Conservation (phyloP, 352 stramenopile genomes). For the Phytophthora foliorum region DNA sequence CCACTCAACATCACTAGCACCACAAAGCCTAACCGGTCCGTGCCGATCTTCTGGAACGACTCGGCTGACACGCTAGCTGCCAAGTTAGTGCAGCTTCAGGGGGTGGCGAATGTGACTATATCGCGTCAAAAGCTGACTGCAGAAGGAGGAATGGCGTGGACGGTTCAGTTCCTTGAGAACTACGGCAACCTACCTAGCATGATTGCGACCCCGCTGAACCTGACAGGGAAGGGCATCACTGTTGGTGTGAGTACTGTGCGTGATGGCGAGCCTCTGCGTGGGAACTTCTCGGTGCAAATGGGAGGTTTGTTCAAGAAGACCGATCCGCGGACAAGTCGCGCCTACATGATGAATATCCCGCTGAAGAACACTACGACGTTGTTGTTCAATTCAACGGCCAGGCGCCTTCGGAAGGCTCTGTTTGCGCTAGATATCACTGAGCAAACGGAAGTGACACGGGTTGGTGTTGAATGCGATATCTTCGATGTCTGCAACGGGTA, state of each 20-base stretch:
- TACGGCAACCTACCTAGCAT: slow-evolving; percentile 62
- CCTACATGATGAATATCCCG: slow-evolving; percentile 53
- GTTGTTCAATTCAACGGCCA: slow-evolving; percentile 48
- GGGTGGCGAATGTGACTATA: slow-evolving; percentile 63
- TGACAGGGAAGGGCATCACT: slow-evolving; percentile 55
- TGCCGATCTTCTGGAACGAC: slow-evolving; percentile 66
- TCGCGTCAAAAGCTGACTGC: slow-evolving; percentile 44
- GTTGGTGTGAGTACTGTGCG: slow-evolving; percentile 48
- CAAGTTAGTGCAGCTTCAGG: slow-evolving; percentile 56
- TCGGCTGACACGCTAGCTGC: slow-evolving; percentile 30
- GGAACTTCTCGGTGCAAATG: slow-evolving; percentile 61
- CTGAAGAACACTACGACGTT: slow-evolving; percentile 56
- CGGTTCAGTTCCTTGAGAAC: slow-evolving; percentile 68
- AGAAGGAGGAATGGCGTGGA: slow-evolving; percentile 76
- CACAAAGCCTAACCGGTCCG: slow-evolving; percentile 31
- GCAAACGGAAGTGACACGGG: slow-evolving; percentile 41
- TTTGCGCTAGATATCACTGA: slow-evolving; percentile 56
- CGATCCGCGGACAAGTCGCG: slow-evolving; percentile 43
- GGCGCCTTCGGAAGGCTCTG: slow-evolving; percentile 43
- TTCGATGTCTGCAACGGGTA: slow-evolving; percentile 77
- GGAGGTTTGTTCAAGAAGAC: slow-evolving; percentile 68
- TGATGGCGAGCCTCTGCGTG: slow-evolving; percentile 62
- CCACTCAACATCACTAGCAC: slow-evolving; percentile 49
- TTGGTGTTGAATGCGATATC: slow-evolving; percentile 58
- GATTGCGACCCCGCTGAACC: slow-evolving; percentile 49